phyloP scores from a whole-genome alignment of 768 basidiomycete species.

The Rhizopogon roseolus region DNA sequence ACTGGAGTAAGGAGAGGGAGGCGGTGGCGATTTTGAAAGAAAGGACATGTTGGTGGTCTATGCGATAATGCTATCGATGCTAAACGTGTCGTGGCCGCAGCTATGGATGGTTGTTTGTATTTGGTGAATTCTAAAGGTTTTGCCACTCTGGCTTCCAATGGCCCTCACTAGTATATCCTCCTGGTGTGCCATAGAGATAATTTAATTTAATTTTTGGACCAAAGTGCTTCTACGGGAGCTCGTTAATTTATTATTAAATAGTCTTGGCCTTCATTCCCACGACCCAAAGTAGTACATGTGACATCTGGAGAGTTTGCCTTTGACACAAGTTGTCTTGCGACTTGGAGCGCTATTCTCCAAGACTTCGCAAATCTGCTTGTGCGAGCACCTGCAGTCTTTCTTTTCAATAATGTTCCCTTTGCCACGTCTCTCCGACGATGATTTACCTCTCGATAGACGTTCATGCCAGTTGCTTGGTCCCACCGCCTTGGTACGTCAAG shows the following conservation, averaged over 20 bases:
- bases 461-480: constrained; percentile 44
- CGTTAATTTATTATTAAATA: too few species aligned
- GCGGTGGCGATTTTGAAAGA: constrained; percentile 31
- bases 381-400: neutral
- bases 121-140: neutral
- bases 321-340: too few species aligned
- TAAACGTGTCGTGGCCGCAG: neutral
- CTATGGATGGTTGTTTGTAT: neutral
- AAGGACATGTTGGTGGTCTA: constrained; percentile 28
- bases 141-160: neutral
- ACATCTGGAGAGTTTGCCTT: too few species aligned
- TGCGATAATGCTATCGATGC: neutral
- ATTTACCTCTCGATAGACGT: constrained; percentile 36
- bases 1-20: constrained; percentile 37
- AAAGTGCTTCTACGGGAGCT: too few species aligned
- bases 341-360: neutral
- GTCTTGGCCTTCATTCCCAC: too few species aligned
- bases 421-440: constrained; percentile 6
- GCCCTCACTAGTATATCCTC: too few species aligned
- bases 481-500: constrained; percentile 36
- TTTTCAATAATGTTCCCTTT: constrained; percentile 11
- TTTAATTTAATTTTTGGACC: too few species aligned
- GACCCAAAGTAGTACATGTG: neutral
- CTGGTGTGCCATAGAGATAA: too few species aligned
- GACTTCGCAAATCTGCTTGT: neutral